Evolutionary conservation across 345 rosid genomes (phyloP).

Genomic region (Gossypium rotundifolium): DNA sequence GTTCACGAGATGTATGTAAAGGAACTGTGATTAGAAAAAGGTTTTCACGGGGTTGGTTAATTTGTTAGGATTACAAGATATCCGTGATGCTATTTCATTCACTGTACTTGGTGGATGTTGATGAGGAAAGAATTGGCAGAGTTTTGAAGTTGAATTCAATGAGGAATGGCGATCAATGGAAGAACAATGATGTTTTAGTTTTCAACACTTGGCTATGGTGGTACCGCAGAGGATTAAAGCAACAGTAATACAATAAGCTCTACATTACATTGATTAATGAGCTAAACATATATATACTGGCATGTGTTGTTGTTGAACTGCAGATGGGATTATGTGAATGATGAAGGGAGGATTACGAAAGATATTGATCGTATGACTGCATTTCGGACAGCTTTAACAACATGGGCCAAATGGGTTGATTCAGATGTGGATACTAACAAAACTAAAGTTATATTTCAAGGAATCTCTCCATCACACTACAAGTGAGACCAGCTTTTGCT

Average conservation of each 20-base stretch:
- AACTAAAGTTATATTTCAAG: conserved; percentile 67
- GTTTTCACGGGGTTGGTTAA: background rate
- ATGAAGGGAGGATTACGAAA: conserved; percentile 30
- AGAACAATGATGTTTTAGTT: conserved; percentile 41
- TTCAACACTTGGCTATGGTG: conserved; percentile 81
- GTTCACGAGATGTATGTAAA: too few relatives aligned
- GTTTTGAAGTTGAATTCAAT: conserved; percentile 57
- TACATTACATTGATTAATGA: background rate
- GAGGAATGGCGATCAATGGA: conserved; percentile 41
- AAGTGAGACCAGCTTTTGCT: conserved; percentile 31
- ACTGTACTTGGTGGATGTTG: conserved; percentile 44
- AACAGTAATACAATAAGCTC: conserved; percentile 41
- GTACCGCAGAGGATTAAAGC: conserved; percentile 47
- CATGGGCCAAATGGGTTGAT: conserved; percentile 92
- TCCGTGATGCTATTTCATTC: conserved; percentile 35
- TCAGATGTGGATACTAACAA: conserved; percentile 53
- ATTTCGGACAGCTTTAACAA: conserved; percentile 52
- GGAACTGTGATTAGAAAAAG: background rate
- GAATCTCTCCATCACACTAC: conserved; percentile 77
- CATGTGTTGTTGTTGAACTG: background rate
- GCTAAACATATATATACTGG: background rate
- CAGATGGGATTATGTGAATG: conserved; percentile 82
- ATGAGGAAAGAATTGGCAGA: conserved; percentile 36
- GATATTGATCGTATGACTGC: conserved; percentile 82
- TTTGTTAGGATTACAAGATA: conserved; percentile 44